Percentiles rank a stretch among this genome's conserved stretches.
These are phyloP conservation scores for Penicillium canescens DNA, from an alignment of 495 filamentous ascomycete species.

Conservation along the genomic window DNA sequence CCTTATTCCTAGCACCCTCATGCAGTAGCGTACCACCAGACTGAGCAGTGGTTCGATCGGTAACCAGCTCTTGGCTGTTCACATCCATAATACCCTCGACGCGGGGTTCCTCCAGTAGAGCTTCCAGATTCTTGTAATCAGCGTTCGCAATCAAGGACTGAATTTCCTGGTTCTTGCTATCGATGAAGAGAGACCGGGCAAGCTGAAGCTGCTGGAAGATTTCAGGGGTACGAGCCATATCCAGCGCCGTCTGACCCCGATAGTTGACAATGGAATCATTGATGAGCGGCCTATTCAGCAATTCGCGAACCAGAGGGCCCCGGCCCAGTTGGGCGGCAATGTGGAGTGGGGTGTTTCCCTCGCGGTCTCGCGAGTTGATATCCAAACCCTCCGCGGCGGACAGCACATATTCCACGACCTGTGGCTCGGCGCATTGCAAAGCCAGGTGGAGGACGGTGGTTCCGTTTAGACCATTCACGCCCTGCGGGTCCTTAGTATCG, in stretches of 20 bases:
- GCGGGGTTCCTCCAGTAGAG: constrained; percentile 77
- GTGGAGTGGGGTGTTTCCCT: constrained; percentile 93
- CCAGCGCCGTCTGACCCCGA: constrained; percentile 80
- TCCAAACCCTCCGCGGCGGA: constrained; percentile 68
- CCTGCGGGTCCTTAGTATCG: constrained; percentile 57
- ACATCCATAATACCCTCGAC: constrained; percentile 86
- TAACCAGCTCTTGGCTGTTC: constrained; percentile 84
- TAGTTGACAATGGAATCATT: constrained; percentile 93
- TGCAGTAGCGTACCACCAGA: constrained; percentile 87
- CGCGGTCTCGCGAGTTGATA: constrained; percentile 85
- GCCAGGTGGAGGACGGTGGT: constrained; percentile 90
- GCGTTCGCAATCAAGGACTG: constrained; percentile 69
- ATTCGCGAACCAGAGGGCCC: constrained; percentile 70
- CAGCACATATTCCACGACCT: constrained; percentile 94
- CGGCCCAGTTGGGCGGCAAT: constrained; percentile 82
- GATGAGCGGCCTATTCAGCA: constrained; percentile 76
- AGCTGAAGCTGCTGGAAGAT: constrained; percentile 96
- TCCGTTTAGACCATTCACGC: constrained; percentile 60
- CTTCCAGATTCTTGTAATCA: constrained; percentile 76
- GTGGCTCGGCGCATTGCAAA: constrained; percentile 92
- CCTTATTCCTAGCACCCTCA: constrained; percentile 85
- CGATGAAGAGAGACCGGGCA: constrained; percentile 84
- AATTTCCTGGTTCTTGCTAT: constrained; percentile 78
- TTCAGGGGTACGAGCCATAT: constrained; percentile 85
- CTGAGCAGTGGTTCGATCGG: constrained; percentile 72